Base-by-base conservation (phyloP, 2,329 filamentous ascomycete species). In the Sporothrix dimorphospora region DNA sequence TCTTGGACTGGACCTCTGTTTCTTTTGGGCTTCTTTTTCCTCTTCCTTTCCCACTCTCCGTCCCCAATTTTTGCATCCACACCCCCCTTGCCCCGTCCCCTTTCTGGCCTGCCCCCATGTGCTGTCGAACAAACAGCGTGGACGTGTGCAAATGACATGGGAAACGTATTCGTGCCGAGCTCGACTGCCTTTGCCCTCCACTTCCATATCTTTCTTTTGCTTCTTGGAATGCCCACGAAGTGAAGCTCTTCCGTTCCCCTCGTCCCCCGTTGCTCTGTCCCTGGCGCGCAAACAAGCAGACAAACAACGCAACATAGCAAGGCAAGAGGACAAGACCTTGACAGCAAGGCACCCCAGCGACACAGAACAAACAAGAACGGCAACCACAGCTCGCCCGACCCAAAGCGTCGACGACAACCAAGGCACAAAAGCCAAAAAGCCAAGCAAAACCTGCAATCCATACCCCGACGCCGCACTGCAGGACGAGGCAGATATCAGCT, bases 401-500 rank as follows among this genome's bases (percentile, higher is more conserved):
- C 30, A 34, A 34, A 34, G 30, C 30, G 30, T 34, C 30, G 30
- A 34, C 30, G 30, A 34, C 30, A 34, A 34, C 30, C n/a, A n/a
- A 34, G 30, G 30, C 30, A 3, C 30, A 59, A 27, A 63, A 45
- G 40, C 30, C 30, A 59, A 27, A 63, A 45, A 21, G 59, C 38
- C 59, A 65, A 45, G 59, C 38, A 65, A 45, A 27, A 65, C 59
- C 38, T 65, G 38, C 38, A 42, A 65, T 42, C 21, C 38, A 63
- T 16, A 63, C 38, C 57, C 55, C 38, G 21, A 55, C 21, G 9
- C 34, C 38, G 55, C 55, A 27, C 38, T 42, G 47, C 66, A 67
- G 45, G 8, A 69, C 67, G 51, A 69, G 67, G 51, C 67, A 69
- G 51, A 69, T 30, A 42, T 57, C 67, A 69, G 67, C 51, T 69